These are phyloP conservation scores for Chlorociboria aeruginascens DNA, from an alignment of 495 filamentous ascomycete genomes.

Conservation along the genomic window DNA sequence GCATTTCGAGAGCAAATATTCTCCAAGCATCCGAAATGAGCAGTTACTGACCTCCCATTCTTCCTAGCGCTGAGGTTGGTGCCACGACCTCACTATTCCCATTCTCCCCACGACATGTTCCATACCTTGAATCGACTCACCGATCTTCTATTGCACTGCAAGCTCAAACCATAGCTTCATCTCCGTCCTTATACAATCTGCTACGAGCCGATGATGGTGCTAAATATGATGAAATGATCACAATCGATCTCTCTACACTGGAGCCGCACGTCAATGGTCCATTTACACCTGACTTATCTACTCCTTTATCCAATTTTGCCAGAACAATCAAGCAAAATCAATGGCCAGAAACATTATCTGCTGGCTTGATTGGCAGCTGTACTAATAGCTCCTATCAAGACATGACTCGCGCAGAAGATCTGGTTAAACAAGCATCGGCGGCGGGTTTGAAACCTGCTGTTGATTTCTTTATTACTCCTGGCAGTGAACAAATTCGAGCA, in stretches of 20 bases:
- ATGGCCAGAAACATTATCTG: slow-evolving; percentile 85
- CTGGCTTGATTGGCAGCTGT: slow-evolving; percentile 92
- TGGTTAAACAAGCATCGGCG: slow-evolving; percentile 78
- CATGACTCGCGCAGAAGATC: slow-evolving; percentile 86
- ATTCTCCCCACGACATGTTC: slow-evolving; percentile 54
- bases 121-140: slow-evolving; percentile 77
- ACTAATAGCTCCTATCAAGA: slow-evolving; percentile 98
- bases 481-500: slow-evolving; percentile 91
- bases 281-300: slow-evolving; percentile 90
- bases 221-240: slow-evolving; percentile 80
- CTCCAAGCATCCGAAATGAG: too few species aligned
- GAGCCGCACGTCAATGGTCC: slow-evolving; percentile 98
- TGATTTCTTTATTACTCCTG: slow-evolving; percentile 91
- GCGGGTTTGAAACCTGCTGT: slow-evolving; percentile 80
- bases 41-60: too few species aligned
- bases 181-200: slow-evolving; percentile 37
- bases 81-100: slow-evolving; percentile 88
- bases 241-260: slow-evolving; percentile 79
- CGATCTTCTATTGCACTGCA: slow-evolving; percentile 58
- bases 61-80: slow-evolving; percentile 61
- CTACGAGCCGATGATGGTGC: slow-evolving; percentile 68
- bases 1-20: too few species aligned
- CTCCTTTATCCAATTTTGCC: slow-evolving; percentile 78
- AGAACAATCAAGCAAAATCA: slow-evolving; percentile 68
- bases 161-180: slow-evolving; percentile 39